Base-by-base conservation (phyloP, 345 rosid genomes). In the Heritiera fomes region DNA sequence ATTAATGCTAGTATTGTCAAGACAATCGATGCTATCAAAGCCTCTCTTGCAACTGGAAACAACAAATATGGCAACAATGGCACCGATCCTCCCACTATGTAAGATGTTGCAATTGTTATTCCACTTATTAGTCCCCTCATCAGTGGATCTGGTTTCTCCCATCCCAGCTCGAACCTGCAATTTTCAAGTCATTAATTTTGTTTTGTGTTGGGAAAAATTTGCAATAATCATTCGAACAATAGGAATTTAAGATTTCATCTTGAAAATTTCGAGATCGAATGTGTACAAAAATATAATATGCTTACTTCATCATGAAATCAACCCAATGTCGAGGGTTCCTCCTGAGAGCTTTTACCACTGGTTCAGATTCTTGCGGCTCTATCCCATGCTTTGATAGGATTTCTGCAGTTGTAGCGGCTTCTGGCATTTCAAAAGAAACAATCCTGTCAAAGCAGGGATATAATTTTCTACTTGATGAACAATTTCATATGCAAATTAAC, bases 291-390 rank as follows among this genome's bases (percentile, higher is more conserved):
- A 34, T 34, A 34, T 34, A 34, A 49, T 18, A 17, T n/a, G 32
- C 86, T 83, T 78, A 92, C 97, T 87, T 94, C 97, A 94, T 94
- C 97, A 93, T 91, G 87, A 93, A 94, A 71, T 93, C 97, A 71
- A 94, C 90, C 97, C 98, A 94, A 0, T 94, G 95, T 80, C 88
- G 91, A 79, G 97, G 97, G 59, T 86, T 91, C 82, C 83, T 94
- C 71, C 91, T 82, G 50, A 91, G 95, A 79, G 98, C 93, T 76
- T 82, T 87, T 56, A 94, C 94, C 23, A 89, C 91, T 10, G 97
- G 97, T 32, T 78, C 78, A 80, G 89, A 91, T 84, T 93, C 98
- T 32, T 89, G 92, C 8, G 95, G 91, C 81, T 89, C 94, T 55
- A 91, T 80, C 61, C 95, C 97, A 65, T 89, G 90, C 79, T 83